Base-by-base conservation (phyloP, 2,329 filamentous ascomycete species). In the Colletotrichum sublineola region DNA sequence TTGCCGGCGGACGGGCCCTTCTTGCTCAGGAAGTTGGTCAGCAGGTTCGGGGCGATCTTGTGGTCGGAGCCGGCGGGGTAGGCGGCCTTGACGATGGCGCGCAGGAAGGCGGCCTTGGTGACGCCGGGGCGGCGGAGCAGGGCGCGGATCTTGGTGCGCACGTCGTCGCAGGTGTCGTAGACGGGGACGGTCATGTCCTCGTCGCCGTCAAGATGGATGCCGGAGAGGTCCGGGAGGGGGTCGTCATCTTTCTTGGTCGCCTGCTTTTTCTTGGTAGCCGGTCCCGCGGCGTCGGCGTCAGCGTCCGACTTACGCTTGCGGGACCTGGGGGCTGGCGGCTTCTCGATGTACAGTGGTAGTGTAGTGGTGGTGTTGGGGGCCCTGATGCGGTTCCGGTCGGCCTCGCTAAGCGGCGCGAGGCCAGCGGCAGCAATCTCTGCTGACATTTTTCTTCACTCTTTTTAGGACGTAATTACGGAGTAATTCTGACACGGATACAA, bases 101-200 rank as follows among this genome's bases (percentile, higher is more conserved):
- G 84, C 36, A 84, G 80, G 76, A 91, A 88, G 14, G 80, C 81
- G 0, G 88, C 86, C 76, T 88, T 84, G 0, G 85, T 89, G 63
- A 89, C 80, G 55, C 81, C 81, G 0, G 84, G 81, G 50, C 84
- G 80, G n/a, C 79, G 77, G 12, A 91, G 80, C 71, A 87, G 80
- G 0, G 84, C 83, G 36, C 82, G 82, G 75, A 91, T 89, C 81
- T 91, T 90, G 77, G 82, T 84, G 58, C 89, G 85, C 18, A 91
- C 77, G 63, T 88, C 87, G 74, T 90, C 86, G 79, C 88, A 91
- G 6, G 85, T 87, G 73, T 91, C 88, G 76, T 81, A 90, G 42
- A 91, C 80, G 1, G 80, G 79, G 8, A 90, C 87, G 0, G 69
- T 75, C 44, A 83, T 81, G 0, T 78, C 76, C 0, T 83, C 83